Percentiles rank a stretch among this genome's conserved stretches.
phyloP scores from a whole-genome alignment of 805 yeast genomes.

The Yamadazyma paraphyllophila region DNA sequence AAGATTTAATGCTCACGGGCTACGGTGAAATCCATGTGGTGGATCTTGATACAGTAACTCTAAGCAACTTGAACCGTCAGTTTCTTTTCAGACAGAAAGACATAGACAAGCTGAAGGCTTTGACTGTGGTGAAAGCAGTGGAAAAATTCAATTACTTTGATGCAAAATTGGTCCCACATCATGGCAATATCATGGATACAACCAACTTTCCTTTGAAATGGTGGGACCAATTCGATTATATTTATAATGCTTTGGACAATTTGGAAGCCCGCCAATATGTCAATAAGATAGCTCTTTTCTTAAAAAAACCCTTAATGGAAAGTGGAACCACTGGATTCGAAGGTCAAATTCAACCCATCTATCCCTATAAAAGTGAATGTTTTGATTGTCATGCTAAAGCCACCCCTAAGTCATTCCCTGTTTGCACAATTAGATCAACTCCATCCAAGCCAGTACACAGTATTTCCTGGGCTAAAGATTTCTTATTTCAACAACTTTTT shows the following conservation, averaged over 20 bases:
- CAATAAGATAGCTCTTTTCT: constrained; percentile 74
- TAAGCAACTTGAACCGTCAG: constrained; percentile 90
- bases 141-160: constrained; percentile 59
- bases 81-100: constrained; percentile 87
- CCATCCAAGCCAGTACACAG: constrained; percentile 97
- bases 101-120: constrained; percentile 82
- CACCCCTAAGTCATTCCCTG: constrained; percentile 89
- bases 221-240: constrained; percentile 69
- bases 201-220: constrained; percentile 68
- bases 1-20: constrained; percentile 74
- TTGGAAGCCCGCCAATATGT: constrained; percentile 90
- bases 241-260: constrained; percentile 92
- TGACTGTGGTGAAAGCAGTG: constrained; percentile 84
- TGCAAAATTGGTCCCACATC: constrained; percentile 70
- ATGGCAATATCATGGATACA: constrained; percentile 84
- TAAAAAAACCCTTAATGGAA: constrained; percentile 78
- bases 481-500: constrained; percentile 78
- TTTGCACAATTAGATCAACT: constrained; percentile 94
- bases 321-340: constrained; percentile 93
- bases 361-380: constrained; percentile 82
- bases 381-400: constrained; percentile 88
- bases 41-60: constrained; percentile 93
- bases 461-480: constrained; percentile 96
- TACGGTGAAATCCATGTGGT: constrained; percentile 86
- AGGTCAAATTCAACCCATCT: constrained; percentile 92